Evolutionary conservation across 1,284 basidiomycete species (phyloP), one percentile per base, ranked within the genome.

Genomic region (Cerioporus squamosus): DNA sequence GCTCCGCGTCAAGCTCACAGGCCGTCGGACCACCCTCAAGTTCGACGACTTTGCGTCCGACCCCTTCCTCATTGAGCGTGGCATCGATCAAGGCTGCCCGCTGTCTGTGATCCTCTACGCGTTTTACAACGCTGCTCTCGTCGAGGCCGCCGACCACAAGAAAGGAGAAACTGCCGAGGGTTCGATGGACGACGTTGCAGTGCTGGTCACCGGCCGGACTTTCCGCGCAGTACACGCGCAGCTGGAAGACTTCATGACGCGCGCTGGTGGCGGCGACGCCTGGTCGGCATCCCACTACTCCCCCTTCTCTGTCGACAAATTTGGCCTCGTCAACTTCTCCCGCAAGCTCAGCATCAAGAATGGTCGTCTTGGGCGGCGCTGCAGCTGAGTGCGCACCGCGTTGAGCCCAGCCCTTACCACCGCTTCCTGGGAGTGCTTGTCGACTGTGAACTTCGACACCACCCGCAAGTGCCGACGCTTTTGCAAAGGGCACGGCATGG

Each of bases 341-440:
- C n/a, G 29, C 29, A 15, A 12, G 31, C 10, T 8, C n/a, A 22
- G 18, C 12, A 2, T 3, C 20, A 46, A 46, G 29, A 15, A 31
- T 7, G 17, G 15, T 5, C 17, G 29, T 14, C 29, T 31, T 5
- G 29, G 29, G 7, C 46, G 5, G 4, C 31, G 2, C 46, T 48
- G 1, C 18, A 2, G 12, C 23, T 26, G 10, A 9, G 12, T 2
- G 22, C 10, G 3, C 22, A 18, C 3, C 6, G 18, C 2, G 26
- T 45, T 12, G 2, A 8, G 20, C 44, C 44, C 1, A 24, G 20
- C 10, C 20, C 22, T 12, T 23, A 45, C 20, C 59, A 67, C 24
- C 74, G 72, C 49, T 73, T 73, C 48, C 66, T 79, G 3, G 76
- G 77, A 0, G 63, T 78, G 0, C 43, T 68, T 10, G 20, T 80